Conservation (phyloP, 176 grass and related monocot species). For the Aegilops bicornis region DNA sequence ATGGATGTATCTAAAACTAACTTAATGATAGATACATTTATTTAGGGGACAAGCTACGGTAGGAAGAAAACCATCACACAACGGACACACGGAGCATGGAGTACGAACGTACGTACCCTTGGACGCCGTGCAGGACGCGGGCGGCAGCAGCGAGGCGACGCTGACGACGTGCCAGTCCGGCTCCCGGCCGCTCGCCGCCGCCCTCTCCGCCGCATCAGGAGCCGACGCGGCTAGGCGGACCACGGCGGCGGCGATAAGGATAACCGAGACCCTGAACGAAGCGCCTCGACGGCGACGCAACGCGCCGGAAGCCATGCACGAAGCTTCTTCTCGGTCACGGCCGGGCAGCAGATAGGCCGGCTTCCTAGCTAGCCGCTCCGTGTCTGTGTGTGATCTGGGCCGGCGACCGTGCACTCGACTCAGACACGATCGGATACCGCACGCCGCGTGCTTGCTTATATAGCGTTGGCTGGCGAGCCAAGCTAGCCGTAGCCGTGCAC, state of each 20-base stretch:
- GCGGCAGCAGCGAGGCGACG: slow-evolving; percentile 43
- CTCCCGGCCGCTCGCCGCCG: not conserved
- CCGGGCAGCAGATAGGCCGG: too few species aligned
- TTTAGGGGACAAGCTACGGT: too few species aligned
- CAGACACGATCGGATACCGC: not conserved
- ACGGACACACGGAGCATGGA: not conserved
- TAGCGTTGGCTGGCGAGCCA: not conserved
- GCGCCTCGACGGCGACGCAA: not conserved
- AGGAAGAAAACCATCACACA: not conserved
- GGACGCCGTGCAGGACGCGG: slow-evolving; percentile 20
- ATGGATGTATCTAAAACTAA: too few species aligned
- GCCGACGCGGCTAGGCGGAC: not conserved
- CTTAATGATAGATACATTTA: too few species aligned
- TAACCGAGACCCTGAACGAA: not conserved
- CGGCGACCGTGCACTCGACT: not conserved
- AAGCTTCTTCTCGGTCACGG: too few species aligned
- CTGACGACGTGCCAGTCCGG: slow-evolving; percentile 44
- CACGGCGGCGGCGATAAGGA: not conserved
- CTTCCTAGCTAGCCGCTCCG: too few species aligned
- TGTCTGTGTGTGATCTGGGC: not conserved
- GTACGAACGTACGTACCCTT: slow-evolving; percentile 33
- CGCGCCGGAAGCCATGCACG: slow-evolving; percentile 28
- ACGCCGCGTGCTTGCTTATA: not conserved
- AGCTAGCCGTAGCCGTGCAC: not conserved
- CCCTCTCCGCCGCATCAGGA: not conserved